phyloP scores from a whole-genome alignment of 345 rosid genomes.

The Triadica sebifera region DNA sequence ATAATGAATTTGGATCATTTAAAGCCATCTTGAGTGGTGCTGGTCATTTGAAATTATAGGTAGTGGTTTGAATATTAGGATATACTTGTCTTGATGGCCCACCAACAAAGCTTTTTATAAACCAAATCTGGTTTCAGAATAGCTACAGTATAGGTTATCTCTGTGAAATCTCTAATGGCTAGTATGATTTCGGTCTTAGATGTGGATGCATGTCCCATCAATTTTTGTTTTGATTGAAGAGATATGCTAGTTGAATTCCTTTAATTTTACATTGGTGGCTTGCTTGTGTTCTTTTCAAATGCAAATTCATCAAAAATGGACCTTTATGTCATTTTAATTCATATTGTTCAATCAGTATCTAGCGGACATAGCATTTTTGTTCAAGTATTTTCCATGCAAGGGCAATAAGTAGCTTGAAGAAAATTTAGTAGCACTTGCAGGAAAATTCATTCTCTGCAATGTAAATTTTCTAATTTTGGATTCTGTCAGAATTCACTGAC shows the following conservation, averaged over 20 bases:
- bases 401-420: background rate
- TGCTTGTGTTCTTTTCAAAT: background rate
- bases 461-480: background rate
- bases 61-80: conserved; percentile 1
- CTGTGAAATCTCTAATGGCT: background rate
- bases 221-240: background rate
- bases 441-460: background rate
- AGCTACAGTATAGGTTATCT: background rate
- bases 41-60: conserved; percentile 1
- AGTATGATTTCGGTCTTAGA: background rate
- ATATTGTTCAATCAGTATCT: background rate
- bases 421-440: background rate
- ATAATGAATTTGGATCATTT: background rate
- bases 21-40: conserved; percentile 11
- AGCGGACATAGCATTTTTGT: too few relatives aligned
- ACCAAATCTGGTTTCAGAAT: too few relatives aligned
- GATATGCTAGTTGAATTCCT: conserved; percentile 5
- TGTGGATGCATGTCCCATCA: conserved; percentile 9
- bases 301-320: background rate
- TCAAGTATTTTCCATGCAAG: too few relatives aligned
- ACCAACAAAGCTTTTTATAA: conserved; percentile 4
- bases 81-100: conserved; percentile 8
- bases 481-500: background rate
- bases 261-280: background rate
- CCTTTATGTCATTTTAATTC: background rate